Evolutionary conservation across 768 basidiomycete species (phyloP), one percentile per base, ranked within the genome.

Genomic region (Panaeolus papilionaceus): DNA sequence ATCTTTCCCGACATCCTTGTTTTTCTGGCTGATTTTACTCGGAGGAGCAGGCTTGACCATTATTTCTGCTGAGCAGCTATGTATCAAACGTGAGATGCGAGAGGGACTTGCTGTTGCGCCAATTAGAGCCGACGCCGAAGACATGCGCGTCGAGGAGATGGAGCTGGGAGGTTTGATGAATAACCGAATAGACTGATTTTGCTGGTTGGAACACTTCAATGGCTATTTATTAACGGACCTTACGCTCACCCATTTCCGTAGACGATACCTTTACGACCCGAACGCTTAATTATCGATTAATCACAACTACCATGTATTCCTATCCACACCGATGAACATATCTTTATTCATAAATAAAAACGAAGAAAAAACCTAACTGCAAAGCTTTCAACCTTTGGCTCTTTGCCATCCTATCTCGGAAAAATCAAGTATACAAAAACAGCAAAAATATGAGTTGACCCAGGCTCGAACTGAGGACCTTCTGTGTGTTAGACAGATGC

Each of bases 21-120:
- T 97, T 84, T 98, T 93, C 83, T 99, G 96, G 96, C 74, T 89
- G 61, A 84, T 96, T 62, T 82, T 96, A 75, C 78, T 86, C n/a
- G 80, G 81, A 45, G 90, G 93, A 51, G 85, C 94, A 7, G 81
- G 88, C n/a, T 72, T 91, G 44, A 92, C 90, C 68, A 87, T 98
- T 69, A 83, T 95, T 64, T 77, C 91, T 12, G 93, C 95, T 1
- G 98, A 99, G 75, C 95, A 98, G 73, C 82, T 98, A 33, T 96
- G 97, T 75, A 92, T 97, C 33, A 89, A 86, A 72, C 82, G 95
- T 49, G 95, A 98, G 80, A 94, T 98, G 94, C 80, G 81, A 20
- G 94, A 96, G 75, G 95, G 95, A 8, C 78, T 97, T 68, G 83
- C 79, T 20, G 84, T 92, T 44, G 77, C 80, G 44, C 77, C 82